These are phyloP conservation scores for Pulicaria dysenterica DNA, from an alignment of 129 eudicot species.

Conservation along the genomic window DNA sequence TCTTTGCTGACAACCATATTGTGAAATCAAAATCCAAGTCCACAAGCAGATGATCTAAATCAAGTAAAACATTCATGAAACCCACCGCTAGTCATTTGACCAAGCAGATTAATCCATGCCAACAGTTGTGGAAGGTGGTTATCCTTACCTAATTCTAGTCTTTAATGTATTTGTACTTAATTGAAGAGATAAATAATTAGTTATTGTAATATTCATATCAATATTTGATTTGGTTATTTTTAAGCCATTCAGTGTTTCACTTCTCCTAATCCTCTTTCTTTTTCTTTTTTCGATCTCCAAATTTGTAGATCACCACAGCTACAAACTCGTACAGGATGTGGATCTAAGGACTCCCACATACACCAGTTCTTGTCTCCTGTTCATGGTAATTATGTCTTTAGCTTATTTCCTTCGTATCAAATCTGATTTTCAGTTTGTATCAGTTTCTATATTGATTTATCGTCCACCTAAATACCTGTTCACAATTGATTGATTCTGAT, in stretches of 20 bases:
- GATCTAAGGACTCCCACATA: constrained; percentile 34
- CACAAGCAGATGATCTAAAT: constrained; percentile 35
- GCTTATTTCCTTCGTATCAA: no score
- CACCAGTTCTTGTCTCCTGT: no score
- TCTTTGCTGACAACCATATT: constrained; percentile 25
- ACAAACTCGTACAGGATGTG: constrained; percentile 16
- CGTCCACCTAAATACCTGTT: no score
- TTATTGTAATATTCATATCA: neutral
- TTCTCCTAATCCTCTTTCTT: neutral
- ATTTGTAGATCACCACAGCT: constrained; percentile 45
- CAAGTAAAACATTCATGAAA: constrained; percentile 59
- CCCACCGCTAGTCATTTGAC: constrained; percentile 88
- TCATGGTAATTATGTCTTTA: no score
- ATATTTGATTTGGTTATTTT: no score
- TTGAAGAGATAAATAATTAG: neutral
- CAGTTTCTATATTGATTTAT: no score
- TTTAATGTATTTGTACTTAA: neutral
- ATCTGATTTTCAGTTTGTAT: no score
- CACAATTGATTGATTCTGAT: no score
- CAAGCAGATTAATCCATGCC: constrained; percentile 48
- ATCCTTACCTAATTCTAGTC: constrained; percentile 1
- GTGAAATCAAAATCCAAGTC: constrained; percentile 36
- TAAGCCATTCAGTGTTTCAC: neutral
- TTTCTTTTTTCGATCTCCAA: neutral
- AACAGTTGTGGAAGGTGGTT: constrained; percentile 36